Conservation (phyloP, 2,329 filamentous ascomycete genomes). For the Fusarium sarcochroum region DNA sequence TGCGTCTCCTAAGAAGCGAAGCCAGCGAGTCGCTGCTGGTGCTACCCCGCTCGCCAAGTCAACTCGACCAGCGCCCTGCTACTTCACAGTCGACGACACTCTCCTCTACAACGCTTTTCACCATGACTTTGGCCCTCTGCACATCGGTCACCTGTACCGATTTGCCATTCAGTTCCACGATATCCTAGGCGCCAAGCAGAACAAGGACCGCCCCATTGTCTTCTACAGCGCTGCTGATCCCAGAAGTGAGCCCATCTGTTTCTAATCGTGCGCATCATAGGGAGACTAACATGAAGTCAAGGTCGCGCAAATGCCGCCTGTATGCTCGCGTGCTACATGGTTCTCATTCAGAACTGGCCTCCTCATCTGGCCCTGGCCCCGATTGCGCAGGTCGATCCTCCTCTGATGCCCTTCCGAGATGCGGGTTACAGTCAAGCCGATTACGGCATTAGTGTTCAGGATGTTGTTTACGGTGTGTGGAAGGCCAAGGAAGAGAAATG, state of each 20-base stretch:
- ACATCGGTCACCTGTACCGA: constrained; percentile 96
- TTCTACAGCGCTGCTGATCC: constrained; percentile 97
- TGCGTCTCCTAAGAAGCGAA: constrained; percentile 54
- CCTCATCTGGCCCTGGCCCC: constrained; percentile 95
- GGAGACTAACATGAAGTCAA: constrained; percentile 53
- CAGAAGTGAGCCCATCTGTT: constrained; percentile 74
- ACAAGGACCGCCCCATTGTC: constrained; percentile 90
- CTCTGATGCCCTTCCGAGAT: constrained; percentile 98
- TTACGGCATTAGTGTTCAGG: constrained; percentile 94
- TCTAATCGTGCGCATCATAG: constrained; percentile 1
- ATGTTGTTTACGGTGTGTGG: constrained; percentile 98
- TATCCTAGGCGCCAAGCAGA: constrained; percentile 90
- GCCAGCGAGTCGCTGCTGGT: constrained; percentile 71
- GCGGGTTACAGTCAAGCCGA: constrained; percentile 99
- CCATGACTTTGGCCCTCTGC: constrained; percentile 96
- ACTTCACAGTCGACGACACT: constrained; percentile 94
- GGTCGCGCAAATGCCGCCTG: constrained; percentile 94
- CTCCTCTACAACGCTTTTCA: constrained; percentile 98
- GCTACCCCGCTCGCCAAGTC: constrained; percentile 50
- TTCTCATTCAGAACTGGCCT: constrained; percentile 97
- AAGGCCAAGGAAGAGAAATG: constrained; percentile 97
- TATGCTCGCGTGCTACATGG: constrained; percentile 98
- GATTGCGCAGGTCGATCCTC: constrained; percentile 96
- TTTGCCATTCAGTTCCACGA: constrained; percentile 98
- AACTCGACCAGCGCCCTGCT: constrained; percentile 75